Evolutionary conservation across 2,329 filamentous ascomycete species (phyloP), one percentile per base, ranked within the genome.

Genomic region (Pseudocercospora musae): DNA sequence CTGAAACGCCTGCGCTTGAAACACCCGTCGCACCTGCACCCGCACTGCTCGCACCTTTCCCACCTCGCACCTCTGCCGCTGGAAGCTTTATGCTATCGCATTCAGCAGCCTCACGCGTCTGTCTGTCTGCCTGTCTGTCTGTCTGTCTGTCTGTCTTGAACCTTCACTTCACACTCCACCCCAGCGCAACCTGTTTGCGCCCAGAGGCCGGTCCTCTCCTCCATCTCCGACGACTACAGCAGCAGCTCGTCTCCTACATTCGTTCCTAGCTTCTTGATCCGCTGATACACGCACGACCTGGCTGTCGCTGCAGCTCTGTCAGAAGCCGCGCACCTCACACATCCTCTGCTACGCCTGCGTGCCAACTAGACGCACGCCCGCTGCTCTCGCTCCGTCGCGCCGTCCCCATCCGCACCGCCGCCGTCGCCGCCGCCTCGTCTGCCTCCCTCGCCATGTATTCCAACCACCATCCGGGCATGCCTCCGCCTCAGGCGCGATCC

Each of bases 391-490:
- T 52, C 33, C 25, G 27, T 25, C 50, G 49, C 59, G 52, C 58
- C 25, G 6, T 23, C 50, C 57, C 31, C 42, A 10, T n/a, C n/a
- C 48, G 23, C 3, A 46, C 31, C 21, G 56, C 56, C 46, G 54
- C 44, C 18, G 8, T 42, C 44, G 31, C 58, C 25, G 23, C 55
- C 31, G 31, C 37, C 37, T n/a, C 58, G 13, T 48, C 42, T 29
- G 27, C 40, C 21, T 15, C 48, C 48, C 20, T 49, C 40, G 60
- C 60, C 70, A 82, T 82, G 80, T 82, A 81, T 75, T 76, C 79
- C 67, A 76, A 75, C 64, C 89, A 92, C 70, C 78, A 83, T 81
- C 86, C 90, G 74, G 84, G 88, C 71, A 96, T 97, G 91, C 90
- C 91, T 72, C 89, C 91, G 74, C 89, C 91, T 73, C 92, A 97